Evolutionary conservation across 106 monocot species (phyloP).

Genomic region (Iris macrosiphon): DNA sequence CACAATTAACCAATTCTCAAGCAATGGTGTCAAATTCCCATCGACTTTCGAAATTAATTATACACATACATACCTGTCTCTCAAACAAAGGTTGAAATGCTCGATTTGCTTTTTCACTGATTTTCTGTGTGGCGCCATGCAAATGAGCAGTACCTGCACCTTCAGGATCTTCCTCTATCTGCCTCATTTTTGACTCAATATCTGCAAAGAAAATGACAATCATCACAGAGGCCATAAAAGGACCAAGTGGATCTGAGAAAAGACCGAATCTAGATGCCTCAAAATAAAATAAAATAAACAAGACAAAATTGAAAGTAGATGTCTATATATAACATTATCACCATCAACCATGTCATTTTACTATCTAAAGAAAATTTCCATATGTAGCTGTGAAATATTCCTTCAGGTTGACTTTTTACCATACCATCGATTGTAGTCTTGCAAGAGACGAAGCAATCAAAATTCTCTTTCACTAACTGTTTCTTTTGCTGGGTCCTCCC

Average conservation of each 20-base stretch:
- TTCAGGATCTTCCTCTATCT: slow-evolving; percentile 99
- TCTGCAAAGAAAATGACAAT: slow-evolving; percentile 35
- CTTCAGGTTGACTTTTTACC: neutral
- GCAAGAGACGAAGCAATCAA: slow-evolving; percentile 99
- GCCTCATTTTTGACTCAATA: slow-evolving; percentile 87
- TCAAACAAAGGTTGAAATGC: slow-evolving; percentile 98
- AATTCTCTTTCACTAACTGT: slow-evolving; percentile 96
- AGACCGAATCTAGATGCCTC: neutral
- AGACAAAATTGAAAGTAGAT: neutral
- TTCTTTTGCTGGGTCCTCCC: slow-evolving; percentile 97
- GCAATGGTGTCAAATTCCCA: too few species aligned
- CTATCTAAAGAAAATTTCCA: too few species aligned
- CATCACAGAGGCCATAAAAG: neutral
- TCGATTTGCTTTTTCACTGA: slow-evolving; percentile 69
- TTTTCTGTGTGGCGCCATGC: slow-evolving; percentile 63
- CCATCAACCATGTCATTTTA: too few species aligned
- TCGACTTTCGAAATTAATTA: neutral
- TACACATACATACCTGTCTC: slow-evolving; percentile 59
- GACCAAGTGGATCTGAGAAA: neutral
- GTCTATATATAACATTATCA: neutral
- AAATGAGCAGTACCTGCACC: slow-evolving; percentile 87
- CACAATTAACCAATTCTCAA: too few species aligned
- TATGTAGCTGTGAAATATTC: too few species aligned
- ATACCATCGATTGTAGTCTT: slow-evolving; percentile 99
- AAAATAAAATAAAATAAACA: neutral